Evolutionary conservation across 345 rosid genomes (phyloP), one percentile per base, ranked within the genome.

Genomic region (Hibiscus tridactylites): DNA sequence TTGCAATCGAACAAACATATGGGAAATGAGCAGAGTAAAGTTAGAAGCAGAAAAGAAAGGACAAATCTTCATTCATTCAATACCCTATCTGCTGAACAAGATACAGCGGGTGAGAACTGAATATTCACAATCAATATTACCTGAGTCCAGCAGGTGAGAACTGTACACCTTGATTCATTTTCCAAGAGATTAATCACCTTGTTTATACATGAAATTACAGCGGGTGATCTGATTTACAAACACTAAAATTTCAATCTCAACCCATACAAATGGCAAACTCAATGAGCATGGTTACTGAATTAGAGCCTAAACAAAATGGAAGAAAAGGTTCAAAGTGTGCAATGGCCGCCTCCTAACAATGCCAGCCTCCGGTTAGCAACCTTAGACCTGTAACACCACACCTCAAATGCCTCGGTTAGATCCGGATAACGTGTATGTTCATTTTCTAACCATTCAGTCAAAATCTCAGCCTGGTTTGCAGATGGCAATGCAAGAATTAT

Each of bases 311-410:
- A 10, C 58, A 49, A 26, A 16, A 72, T 11, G 15, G 9, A 31
- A 12, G 68, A 47, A 35, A 29, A 19, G 9, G 68, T 17, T 60
- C 75, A 72, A 12, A 35, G 61, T 37, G 47, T 9, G 62, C 35
- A 37, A 35, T 68, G 73, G 72, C 78, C 74, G 9, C 73, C 82
- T 3, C n/a, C 70, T 1, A 78, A 2, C 49, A 77, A 72, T 28
- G 86, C 87, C 57, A 91, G 76, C 73, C 89, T 88, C 78, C 90
- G 88, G 86, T 81, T 85, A 33, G 96, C 91, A 21, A 86, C 88
- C 82, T 90, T 91, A 69, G 96, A 84, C 79, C 95, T 80, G 76
- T 81, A 87, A 81, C 97, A 90, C 98, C 97, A 94, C 57, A 84
- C 84, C 77, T 94, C 97, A 71, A 91, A 91, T 59, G 91, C 98